These are phyloP conservation scores for Pisolithus marmoratus DNA, from an alignment of 768 basidiomycete species.

Conservation along the genomic window DNA sequence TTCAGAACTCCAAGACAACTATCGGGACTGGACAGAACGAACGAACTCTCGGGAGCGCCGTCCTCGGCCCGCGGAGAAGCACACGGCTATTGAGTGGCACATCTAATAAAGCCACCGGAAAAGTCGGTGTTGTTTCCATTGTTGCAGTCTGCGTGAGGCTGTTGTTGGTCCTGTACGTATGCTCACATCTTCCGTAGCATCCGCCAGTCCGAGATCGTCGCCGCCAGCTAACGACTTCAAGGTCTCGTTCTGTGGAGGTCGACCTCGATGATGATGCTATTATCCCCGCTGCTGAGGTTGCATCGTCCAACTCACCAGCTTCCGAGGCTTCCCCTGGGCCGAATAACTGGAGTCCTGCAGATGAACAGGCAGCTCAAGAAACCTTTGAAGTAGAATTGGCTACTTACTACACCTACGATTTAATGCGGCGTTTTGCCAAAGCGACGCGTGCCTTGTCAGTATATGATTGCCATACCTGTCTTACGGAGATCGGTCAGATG, in stretches of 20 bases:
- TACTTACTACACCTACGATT: conserved; percentile 76
- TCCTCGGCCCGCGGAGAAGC: conserved; percentile 60
- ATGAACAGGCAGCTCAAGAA: conserved; percentile 68
- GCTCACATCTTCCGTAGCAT: conserved; percentile 19
- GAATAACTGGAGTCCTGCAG: conserved; percentile 55
- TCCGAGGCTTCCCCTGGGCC: conserved; percentile 63
- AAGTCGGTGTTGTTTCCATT: conserved; percentile 38
- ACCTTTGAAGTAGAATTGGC: conserved; percentile 67
- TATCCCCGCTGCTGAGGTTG: conserved; percentile 39
- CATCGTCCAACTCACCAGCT: conserved; percentile 52
- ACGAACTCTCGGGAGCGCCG: conserved; percentile 36
- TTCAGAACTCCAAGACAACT: conserved; percentile 56
- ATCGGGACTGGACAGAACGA: conserved; percentile 48
- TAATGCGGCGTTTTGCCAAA: conserved; percentile 75
- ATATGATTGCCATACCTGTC: conserved; percentile 71
- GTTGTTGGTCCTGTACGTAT: background rate
- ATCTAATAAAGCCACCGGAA: conserved; percentile 46
- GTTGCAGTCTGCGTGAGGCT: background rate
- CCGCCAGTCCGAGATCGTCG: conserved; percentile 50
- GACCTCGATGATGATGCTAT: conserved; percentile 63
- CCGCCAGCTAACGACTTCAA: conserved; percentile 46
- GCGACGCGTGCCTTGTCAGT: conserved; percentile 69
- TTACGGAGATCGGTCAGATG: conserved; percentile 72
- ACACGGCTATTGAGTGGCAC: conserved; percentile 62
- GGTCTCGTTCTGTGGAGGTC: conserved; percentile 61